These are phyloP conservation scores for Samsoniella hepiali DNA, from an alignment of 2,329 filamentous ascomycete genomes.

Conservation along the genomic window DNA sequence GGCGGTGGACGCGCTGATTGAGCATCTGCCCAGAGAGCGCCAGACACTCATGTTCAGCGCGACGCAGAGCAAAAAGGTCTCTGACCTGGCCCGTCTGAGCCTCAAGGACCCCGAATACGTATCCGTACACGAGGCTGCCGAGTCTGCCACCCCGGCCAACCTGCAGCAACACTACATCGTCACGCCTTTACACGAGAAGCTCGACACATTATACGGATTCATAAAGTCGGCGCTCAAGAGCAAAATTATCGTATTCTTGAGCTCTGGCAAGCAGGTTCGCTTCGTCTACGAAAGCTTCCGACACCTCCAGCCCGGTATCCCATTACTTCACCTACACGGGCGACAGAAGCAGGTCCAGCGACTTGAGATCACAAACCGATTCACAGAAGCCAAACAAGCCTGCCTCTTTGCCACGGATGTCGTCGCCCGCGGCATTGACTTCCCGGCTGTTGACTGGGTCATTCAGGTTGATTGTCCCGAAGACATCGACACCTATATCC, in stretches of 20 bases:
- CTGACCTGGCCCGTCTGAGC: constrained; percentile 83
- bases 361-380: constrained; percentile 81
- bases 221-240: constrained; percentile 85
- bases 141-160: constrained; percentile 73
- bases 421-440: constrained; percentile 89
- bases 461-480: constrained; percentile 98
- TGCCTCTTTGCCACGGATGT: constrained; percentile 96
- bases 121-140: constrained; percentile 81
- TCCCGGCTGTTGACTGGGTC: constrained; percentile 96
- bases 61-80: constrained; percentile 92
- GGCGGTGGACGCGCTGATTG: constrained; percentile 86
- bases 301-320: constrained; percentile 90
- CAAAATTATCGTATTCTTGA: constrained; percentile 94
- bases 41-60: constrained; percentile 96
- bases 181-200: constrained; percentile 80
- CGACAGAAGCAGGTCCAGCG: constrained; percentile 89
- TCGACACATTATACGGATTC: constrained; percentile 91
- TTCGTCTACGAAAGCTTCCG: constrained; percentile 94
- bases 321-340: constrained; percentile 87
- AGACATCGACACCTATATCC: constrained; percentile 96
- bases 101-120: constrained; percentile 92
- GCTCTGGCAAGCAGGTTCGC: constrained; percentile 91
- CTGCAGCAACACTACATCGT: constrained; percentile 90
- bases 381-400: constrained; percentile 74
- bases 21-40: constrained; percentile 79